Conservation (phyloP, 106 monocot species). For the Dendrobium nobile region DNA sequence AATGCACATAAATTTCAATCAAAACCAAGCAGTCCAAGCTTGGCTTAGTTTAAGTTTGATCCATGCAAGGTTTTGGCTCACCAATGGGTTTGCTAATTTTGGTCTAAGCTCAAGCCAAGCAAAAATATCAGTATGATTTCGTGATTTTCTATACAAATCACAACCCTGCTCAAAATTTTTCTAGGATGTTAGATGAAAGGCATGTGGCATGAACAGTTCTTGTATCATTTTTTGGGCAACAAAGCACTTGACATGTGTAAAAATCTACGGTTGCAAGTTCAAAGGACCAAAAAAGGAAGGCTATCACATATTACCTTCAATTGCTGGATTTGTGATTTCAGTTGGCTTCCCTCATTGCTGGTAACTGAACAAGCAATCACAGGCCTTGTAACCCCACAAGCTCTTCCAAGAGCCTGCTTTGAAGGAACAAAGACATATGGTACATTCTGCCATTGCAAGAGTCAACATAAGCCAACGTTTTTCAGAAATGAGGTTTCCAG, state of each 20-base stretch:
- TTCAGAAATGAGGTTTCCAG: neutral
- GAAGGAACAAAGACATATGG: slow-evolving; percentile 84
- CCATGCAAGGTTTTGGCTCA: neutral
- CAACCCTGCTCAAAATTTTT: neutral
- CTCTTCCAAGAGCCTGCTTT: slow-evolving; percentile 79
- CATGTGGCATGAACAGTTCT: neutral
- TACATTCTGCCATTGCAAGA: slow-evolving; percentile 48
- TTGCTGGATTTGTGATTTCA: slow-evolving; percentile 68
- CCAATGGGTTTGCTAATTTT: neutral
- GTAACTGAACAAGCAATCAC: slow-evolving; percentile 86
- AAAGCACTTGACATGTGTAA: neutral
- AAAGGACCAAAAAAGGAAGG: neutral
- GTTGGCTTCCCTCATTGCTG: slow-evolving; percentile 76
- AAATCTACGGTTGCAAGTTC: neutral
- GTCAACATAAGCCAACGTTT: neutral
- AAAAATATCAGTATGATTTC: neutral
- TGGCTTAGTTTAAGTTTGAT: neutral
- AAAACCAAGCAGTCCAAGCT: neutral
- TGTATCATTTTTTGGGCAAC: neutral
- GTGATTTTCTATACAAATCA: too few relatives aligned
- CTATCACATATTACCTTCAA: slow-evolving; percentile 38
- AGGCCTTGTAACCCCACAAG: slow-evolving; percentile 75
- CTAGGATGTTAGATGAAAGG: neutral
- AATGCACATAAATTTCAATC: too few relatives aligned
- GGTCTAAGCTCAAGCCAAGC: neutral